phyloP scores from a whole-genome alignment of 495 filamentous ascomycete genomes.

The Rhizodiscina lignyota region DNA sequence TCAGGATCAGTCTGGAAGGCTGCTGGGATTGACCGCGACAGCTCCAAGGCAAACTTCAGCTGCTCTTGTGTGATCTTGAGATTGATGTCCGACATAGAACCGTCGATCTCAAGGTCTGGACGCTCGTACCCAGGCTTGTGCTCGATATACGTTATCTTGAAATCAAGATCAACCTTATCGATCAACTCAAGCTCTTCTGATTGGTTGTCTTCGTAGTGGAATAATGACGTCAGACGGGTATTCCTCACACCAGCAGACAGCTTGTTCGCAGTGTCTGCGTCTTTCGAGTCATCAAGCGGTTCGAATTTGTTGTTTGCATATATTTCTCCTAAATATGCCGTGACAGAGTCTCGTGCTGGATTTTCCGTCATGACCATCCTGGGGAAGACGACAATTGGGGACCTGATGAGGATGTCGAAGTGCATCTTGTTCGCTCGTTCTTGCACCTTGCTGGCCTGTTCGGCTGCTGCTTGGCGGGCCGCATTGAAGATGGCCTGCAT shows the following conservation, averaged over 20 bases:
- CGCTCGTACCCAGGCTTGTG: slow-evolving; percentile 61
- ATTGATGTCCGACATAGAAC: slow-evolving; percentile 82
- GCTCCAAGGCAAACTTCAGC: slow-evolving; percentile 68
- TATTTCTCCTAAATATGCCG: slow-evolving; percentile 89
- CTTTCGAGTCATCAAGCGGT: slow-evolving; percentile 53
- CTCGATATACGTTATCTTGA: slow-evolving; percentile 78
- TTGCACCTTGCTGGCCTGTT: slow-evolving; percentile 83
- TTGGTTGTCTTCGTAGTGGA: slow-evolving; percentile 57
- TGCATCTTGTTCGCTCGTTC: slow-evolving; percentile 77
- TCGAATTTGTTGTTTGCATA: slow-evolving; percentile 89
- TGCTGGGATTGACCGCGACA: slow-evolving; percentile 68
- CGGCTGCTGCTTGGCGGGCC: slow-evolving; percentile 84
- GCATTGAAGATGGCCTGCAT: slow-evolving; percentile 99
- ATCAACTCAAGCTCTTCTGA: slow-evolving; percentile 88
- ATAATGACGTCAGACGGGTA: slow-evolving; percentile 74
- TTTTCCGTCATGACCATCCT: slow-evolving; percentile 43
- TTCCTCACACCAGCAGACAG: slow-evolving; percentile 83
- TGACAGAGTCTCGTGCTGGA: slow-evolving; percentile 61
- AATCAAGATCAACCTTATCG: slow-evolving; percentile 86
- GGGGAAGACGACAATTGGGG: slow-evolving; percentile 90
- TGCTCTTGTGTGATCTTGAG: slow-evolving; percentile 80
- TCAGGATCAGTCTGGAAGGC: slow-evolving; percentile 69
- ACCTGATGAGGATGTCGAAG: slow-evolving; percentile 84
- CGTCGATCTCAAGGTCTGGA: slow-evolving; percentile 82
- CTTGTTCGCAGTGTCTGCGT: slow-evolving; percentile 67